Base-by-base conservation (phyloP, 768 basidiomycete species). In the Termitomyces eurrhizus region DNA sequence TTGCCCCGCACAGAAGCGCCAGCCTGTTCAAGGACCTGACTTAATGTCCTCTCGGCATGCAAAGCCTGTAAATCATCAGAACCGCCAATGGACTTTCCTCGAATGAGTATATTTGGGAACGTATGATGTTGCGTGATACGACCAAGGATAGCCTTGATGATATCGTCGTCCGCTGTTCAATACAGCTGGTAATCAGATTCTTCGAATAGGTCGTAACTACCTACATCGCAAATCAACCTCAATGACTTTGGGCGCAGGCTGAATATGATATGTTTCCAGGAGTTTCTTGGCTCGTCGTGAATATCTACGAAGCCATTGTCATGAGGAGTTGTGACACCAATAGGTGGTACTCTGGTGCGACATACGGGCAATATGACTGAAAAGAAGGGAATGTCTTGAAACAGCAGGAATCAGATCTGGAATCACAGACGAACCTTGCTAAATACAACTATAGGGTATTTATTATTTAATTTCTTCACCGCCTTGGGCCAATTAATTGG, bases 191-290 rank as follows among this genome's bases (percentile, higher is more conserved):
- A 18, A 52, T 42, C 14, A 37, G 29, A 8, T 12, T 18, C 41
- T 29, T 13, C 42, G 3, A 35, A 49, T 52, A 52, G 29, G 37
- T 14, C 21, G 21, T 14, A 36, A 39, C 14, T 33, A 70, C 77
- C 42, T 64, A 85, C 89, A 80, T 73, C 92, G 80, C 11, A 85
- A 66, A 71, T 93, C 90, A 26, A 93, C 88, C 67, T 93, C 91
- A 35, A 93, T 75, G 37, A 92, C 74, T 61, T 81, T 83, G 1
- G 91, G 89, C 2, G 83, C 68, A 0, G 92, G 91, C 14, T 75
- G 70, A 13, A 92, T 77, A 33, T 84, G 73, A 65, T 90, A 90
- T 0, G 71, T 73, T 36, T 77, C 77, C 4, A 93, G 77, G 7
- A 93, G 77, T n/a, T 74, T 73, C 66, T 89, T 90, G 14, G 87